phyloP scores from a whole-genome alignment of 768 basidiomycete species.

The Tylopilus subfusipes region DNA sequence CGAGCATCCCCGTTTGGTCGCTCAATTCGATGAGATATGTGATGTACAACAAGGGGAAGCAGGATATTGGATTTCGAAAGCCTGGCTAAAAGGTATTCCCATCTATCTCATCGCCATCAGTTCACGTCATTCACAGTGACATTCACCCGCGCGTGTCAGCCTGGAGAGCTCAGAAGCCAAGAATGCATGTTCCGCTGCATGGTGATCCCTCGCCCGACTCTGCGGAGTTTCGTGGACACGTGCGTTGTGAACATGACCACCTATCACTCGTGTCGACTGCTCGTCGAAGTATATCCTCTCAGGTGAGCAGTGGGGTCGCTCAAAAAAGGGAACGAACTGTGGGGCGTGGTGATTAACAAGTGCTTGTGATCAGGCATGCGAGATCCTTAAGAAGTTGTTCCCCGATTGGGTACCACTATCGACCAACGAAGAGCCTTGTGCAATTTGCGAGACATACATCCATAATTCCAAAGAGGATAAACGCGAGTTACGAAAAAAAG shows the following conservation, averaged over 20 bases:
- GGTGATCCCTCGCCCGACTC: slow-evolving; percentile 69
- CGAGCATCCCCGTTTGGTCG: slow-evolving; percentile 61
- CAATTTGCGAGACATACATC: slow-evolving; percentile 56
- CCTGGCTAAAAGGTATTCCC: slow-evolving; percentile 67
- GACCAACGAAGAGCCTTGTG: slow-evolving; percentile 51
- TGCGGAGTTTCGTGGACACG: slow-evolving; percentile 51
- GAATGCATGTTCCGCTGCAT: slow-evolving; percentile 61
- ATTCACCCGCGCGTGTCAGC: slow-evolving; percentile 42
- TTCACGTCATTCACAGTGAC: slow-evolving; percentile 9
- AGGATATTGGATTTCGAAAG: slow-evolving; percentile 73
- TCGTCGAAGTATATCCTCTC: slow-evolving; percentile 58
- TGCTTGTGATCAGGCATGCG: slow-evolving; percentile 45
- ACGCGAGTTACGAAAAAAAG: slow-evolving; percentile 56
- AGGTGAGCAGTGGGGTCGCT: slow-evolving; percentile 39
- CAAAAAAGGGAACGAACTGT: slow-evolving; percentile 9
- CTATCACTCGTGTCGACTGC: slow-evolving; percentile 52
- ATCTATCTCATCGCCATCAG: slow-evolving; percentile 7
- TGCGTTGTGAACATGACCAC: slow-evolving; percentile 68
- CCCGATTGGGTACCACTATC: slow-evolving; percentile 61
- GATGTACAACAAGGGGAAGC: slow-evolving; percentile 39
- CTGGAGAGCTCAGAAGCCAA: slow-evolving; percentile 69
- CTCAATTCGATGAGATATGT: slow-evolving; percentile 53
- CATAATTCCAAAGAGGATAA: slow-evolving; percentile 60
- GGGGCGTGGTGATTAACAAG: slow-evolving; percentile 17
- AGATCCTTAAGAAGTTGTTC: slow-evolving; percentile 54